phyloP scores from a whole-genome alignment of 495 filamentous ascomycete species.

The Podospora australis region DNA sequence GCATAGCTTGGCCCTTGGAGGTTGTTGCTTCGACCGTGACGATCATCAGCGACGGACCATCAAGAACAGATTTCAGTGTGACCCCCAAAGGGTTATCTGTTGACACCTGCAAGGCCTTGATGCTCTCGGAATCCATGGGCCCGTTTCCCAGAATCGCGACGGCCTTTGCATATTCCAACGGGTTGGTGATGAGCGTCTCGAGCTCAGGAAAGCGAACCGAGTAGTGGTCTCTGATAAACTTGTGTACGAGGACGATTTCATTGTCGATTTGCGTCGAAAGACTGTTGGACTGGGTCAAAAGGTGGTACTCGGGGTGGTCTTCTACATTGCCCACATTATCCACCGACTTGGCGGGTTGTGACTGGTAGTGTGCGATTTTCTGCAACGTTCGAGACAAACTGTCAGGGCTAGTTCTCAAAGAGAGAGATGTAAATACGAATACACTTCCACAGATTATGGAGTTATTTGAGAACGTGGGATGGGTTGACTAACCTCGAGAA shows the following conservation, averaged over 20 bases:
- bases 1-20: constrained; percentile 72
- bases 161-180: constrained; percentile 91
- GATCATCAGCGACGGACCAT: constrained; percentile 87
- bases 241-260: constrained; percentile 89
- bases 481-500: constrained; percentile 62
- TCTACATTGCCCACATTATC: constrained; percentile 65
- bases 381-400: constrained; percentile 44
- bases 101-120: constrained; percentile 64
- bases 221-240: constrained; percentile 92
- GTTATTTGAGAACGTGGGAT: constrained; percentile 6
- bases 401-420: constrained; percentile 52
- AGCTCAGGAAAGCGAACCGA: constrained; percentile 90
- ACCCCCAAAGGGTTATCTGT: constrained; percentile 70
- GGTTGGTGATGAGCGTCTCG: constrained; percentile 87
- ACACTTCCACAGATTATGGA: constrained; percentile 23
- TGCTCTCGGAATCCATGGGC: constrained; percentile 74
- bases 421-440: constrained; percentile 48
- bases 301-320: constrained; percentile 80
- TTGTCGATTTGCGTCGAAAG: constrained; percentile 84
- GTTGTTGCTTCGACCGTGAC: constrained; percentile 94
- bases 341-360: constrained; percentile 56
- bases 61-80: constrained; percentile 70
- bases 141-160: constrained; percentile 92
- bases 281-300: constrained; percentile 75
- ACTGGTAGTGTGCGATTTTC: constrained; percentile 72